Evolutionary conservation across 1,284 basidiomycete genomes (phyloP).

Genomic region (Papiliotrema terrestris): DNA sequence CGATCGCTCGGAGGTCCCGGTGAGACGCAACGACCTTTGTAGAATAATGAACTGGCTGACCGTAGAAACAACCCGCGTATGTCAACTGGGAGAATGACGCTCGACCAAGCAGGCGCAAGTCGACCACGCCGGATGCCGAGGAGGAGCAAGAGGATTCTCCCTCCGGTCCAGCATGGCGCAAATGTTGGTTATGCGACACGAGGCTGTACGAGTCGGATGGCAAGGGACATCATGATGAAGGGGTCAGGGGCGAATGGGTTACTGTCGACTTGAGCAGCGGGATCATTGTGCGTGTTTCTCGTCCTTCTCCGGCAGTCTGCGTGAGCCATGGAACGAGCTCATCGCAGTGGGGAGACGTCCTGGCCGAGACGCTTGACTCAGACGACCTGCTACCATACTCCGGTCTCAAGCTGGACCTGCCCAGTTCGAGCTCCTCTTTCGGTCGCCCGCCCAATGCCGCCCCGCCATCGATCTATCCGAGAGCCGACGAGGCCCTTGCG

Average conservation of each 20-base stretch:
- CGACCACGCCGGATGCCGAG: not conserved
- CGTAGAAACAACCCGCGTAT: slow-evolving; percentile 23
- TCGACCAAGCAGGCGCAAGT: not conserved
- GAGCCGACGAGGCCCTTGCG: not conserved
- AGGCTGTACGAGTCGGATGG: slow-evolving; percentile 22
- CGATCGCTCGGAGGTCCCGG: slow-evolving; percentile 11
- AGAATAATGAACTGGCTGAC: not conserved
- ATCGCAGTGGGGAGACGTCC: slow-evolving; percentile 26
- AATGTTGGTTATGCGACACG: slow-evolving; percentile 36
- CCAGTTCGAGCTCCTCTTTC: slow-evolving; percentile 18
- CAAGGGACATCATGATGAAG: slow-evolving; percentile 10
- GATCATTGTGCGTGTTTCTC: slow-evolving; percentile 26
- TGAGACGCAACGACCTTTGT: slow-evolving; percentile 6
- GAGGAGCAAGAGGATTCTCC: not conserved
- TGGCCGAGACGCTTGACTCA: slow-evolving; percentile 9
- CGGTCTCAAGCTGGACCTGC: not conserved
- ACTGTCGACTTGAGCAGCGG: slow-evolving; percentile 25
- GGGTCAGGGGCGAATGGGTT: slow-evolving; percentile 28
- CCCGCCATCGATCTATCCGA: slow-evolving; percentile 10
- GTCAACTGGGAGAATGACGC: slow-evolving; percentile 22
- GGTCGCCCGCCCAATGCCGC: slow-evolving; percentile 24
- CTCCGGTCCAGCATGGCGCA: slow-evolving; percentile 25
- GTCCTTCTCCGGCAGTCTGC: not conserved
- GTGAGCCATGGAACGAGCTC: not conserved
- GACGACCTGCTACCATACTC: not conserved